These are phyloP conservation scores for Clavariopsis aquatica DNA, from an alignment of 495 filamentous ascomycete genomes.

Conservation along the genomic window DNA sequence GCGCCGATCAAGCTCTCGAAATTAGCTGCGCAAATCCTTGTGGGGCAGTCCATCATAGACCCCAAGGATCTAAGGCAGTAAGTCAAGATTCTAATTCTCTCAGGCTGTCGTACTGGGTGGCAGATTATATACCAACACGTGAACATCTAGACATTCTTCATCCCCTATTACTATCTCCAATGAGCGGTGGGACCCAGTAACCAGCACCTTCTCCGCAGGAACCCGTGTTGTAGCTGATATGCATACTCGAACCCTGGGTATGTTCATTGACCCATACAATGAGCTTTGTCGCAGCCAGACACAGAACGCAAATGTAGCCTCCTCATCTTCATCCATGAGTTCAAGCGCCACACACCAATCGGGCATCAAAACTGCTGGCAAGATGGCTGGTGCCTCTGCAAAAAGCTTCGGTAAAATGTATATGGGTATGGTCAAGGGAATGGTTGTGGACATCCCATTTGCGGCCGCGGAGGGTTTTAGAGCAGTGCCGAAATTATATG, in stretches of 20 bases:
- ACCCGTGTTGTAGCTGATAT: neutral
- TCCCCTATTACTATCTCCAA: neutral
- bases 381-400: neutral
- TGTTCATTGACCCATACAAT: neutral
- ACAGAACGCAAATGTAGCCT: neutral
- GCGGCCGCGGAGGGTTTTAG: conserved; percentile 26
- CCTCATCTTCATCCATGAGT: too few species aligned
- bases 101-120: neutral
- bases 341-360: conserved; percentile 1
- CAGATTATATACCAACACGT: neutral
- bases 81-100: neutral
- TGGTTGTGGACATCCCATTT: conserved; percentile 9
- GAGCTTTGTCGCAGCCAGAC: neutral
- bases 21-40: conserved; percentile 65
- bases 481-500: conserved; percentile 27
- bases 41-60: conserved; percentile 37
- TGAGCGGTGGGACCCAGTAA: conserved; percentile 37
- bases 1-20: conserved; percentile 65
- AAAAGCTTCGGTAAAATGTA: conserved; percentile 19
- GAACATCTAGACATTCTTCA: neutral
- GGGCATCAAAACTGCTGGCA: neutral
- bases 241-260: neutral
- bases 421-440: conserved; percentile 20
- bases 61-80: neutral
- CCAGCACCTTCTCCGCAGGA: neutral